Percentiles rank a stretch among this genome's conserved stretches.
phyloP scores from a whole-genome alignment of 192 early-diverging fungal genomes.

The Backusella liffmaniae region DNA sequence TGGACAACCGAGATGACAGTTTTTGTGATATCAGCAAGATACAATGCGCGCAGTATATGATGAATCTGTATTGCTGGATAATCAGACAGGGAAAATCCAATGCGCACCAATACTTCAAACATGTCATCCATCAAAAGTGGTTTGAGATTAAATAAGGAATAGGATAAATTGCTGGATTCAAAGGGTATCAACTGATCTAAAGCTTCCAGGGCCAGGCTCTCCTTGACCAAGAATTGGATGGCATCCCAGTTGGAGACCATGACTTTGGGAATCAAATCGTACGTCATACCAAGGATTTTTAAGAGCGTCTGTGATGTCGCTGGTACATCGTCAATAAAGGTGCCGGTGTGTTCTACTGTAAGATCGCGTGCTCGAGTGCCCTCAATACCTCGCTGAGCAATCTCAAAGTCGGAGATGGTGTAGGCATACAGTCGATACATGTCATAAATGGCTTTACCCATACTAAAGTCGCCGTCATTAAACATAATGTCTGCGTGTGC shows the following conservation, averaged over 20 bases:
- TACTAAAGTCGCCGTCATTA: conserved; percentile 7
- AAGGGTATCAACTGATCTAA: not conserved
- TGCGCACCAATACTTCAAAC: conserved; percentile 63
- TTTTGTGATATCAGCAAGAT: conserved; percentile 71
- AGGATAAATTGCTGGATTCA: not conserved
- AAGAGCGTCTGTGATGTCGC: conserved; percentile 65
- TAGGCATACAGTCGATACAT: conserved; percentile 64
- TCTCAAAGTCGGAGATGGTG: conserved; percentile 69
- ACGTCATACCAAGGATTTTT: conserved; percentile 62
- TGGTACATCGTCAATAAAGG: conserved; percentile 66
- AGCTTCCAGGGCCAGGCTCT: conserved; percentile 10
- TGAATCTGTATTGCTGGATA: conserved; percentile 43
- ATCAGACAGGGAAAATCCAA: conserved; percentile 45
- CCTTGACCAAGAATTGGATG: not conserved
- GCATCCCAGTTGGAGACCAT: conserved; percentile 8
- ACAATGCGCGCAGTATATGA: conserved; percentile 67
- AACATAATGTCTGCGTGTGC: not conserved
- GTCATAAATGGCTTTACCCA: conserved; percentile 26
- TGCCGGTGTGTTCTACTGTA: conserved; percentile 34
- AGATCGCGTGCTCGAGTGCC: conserved; percentile 34
- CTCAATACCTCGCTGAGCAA: conserved; percentile 66
- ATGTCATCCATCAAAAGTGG: conserved; percentile 71
- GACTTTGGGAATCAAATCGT: conserved; percentile 11
- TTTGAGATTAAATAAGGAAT: conserved; percentile 21
- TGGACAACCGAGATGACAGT: conserved; percentile 55